phyloP scores from a whole-genome alignment of 2,329 filamentous ascomycete genomes.

The Fusarium nisikadoi region DNA sequence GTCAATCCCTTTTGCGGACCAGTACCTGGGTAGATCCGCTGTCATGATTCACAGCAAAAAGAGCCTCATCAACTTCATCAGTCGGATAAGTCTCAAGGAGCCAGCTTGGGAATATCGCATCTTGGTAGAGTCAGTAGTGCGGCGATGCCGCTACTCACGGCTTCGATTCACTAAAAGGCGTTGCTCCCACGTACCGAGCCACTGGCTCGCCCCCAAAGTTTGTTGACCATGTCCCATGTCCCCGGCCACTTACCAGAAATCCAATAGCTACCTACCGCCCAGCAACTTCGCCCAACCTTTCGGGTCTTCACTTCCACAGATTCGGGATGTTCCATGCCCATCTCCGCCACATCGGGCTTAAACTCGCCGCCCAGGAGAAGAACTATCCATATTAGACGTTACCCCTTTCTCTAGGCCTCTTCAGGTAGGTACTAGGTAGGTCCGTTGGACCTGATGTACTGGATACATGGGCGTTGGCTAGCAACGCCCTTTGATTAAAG shows the following conservation, averaged over 20 bases:
- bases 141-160: constrained; percentile 16
- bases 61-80: constrained; percentile 34
- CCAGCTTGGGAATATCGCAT: not conserved
- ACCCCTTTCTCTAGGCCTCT: constrained; percentile 28
- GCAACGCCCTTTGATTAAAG: constrained; percentile 22
- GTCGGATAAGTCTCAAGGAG: not conserved
- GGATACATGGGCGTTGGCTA: constrained; percentile 31
- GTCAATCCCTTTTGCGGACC: constrained; percentile 24
- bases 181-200: constrained; percentile 32
- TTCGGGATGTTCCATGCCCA: constrained; percentile 21
- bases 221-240: constrained; percentile 5
- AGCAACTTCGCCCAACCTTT: constrained; percentile 20
- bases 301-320: constrained; percentile 24
- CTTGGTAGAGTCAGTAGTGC: not conserved
- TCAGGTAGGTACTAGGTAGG: not conserved
- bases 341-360: constrained; percentile 22
- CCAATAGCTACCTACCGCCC: constrained; percentile 24
- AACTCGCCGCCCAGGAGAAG: constrained; percentile 11
- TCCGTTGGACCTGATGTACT: constrained; percentile 22
- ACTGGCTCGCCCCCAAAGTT: constrained; percentile 37
- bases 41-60: constrained; percentile 29
- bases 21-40: constrained; percentile 44
- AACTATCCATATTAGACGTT: constrained; percentile 5
- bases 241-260: constrained; percentile 20
- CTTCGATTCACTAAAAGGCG: constrained; percentile 1